phyloP scores from a whole-genome alignment of 495 filamentous ascomycete genomes.

The Daldinia bambusicola region DNA sequence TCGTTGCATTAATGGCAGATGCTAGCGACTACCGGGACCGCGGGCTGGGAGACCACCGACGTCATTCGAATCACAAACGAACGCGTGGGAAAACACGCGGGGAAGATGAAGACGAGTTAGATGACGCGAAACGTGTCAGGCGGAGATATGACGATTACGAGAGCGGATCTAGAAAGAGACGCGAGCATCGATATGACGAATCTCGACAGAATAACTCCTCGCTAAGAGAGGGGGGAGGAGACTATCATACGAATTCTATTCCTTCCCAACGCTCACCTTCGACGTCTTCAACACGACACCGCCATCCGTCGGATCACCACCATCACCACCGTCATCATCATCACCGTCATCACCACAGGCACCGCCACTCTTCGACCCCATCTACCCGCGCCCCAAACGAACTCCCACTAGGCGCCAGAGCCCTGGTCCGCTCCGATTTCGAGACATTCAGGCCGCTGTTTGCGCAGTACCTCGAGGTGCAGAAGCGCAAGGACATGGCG shows the following conservation, averaged over 20 bases:
- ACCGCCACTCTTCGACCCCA: slow-evolving; percentile 7
- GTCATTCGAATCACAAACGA: slow-evolving; percentile 35
- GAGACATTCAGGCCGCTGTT: slow-evolving; percentile 75
- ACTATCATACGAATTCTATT: not conserved
- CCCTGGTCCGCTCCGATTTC: slow-evolving; percentile 72
- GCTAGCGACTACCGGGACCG: slow-evolving; percentile 29
- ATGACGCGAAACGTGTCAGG: slow-evolving; percentile 19
- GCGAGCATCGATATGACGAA: slow-evolving; percentile 6
- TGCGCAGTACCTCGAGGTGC: slow-evolving; percentile 87
- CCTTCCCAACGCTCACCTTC: slow-evolving; percentile 20
- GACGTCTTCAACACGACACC: slow-evolving; percentile 22
- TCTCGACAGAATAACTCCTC: not conserved
- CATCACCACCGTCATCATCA: slow-evolving; percentile 16
- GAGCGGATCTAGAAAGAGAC: not conserved
- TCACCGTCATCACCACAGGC: slow-evolving; percentile 9
- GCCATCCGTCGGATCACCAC: slow-evolving; percentile 20
- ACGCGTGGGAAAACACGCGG: slow-evolving; percentile 39
- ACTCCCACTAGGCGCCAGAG: slow-evolving; percentile 74
- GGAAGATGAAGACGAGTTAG: slow-evolving; percentile 19
- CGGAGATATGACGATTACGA: slow-evolving; percentile 16
- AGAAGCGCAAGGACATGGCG: slow-evolving; percentile 76
- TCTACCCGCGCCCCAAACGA: slow-evolving; percentile 15
- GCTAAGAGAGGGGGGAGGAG: slow-evolving; percentile 1
- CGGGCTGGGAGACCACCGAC: slow-evolving; percentile 26
- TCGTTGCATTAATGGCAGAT: slow-evolving; percentile 39